A percentile compares a stretch with the other conserved stretches of the same genome.
Evolutionary conservation across 148 eudicot species (phyloP).

Genomic region (Camellia japonica): DNA sequence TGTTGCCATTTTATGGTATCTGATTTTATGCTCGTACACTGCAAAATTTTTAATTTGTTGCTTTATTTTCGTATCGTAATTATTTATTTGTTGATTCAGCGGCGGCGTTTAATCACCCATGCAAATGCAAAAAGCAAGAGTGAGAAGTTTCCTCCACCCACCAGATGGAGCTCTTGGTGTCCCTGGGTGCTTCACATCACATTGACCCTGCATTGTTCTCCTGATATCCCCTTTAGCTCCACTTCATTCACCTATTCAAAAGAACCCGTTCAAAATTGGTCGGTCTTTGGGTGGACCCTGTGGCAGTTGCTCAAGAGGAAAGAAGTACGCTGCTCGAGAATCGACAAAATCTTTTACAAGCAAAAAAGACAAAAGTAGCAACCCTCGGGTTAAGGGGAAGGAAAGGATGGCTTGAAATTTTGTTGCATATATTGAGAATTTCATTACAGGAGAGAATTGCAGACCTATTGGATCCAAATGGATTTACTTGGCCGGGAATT

Average conservation of each 20-base stretch:
- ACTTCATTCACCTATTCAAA: slow-evolving; percentile 65
- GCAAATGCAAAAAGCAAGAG: slow-evolving; percentile 99
- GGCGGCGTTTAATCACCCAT: slow-evolving; percentile 81
- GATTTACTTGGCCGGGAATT: background rate
- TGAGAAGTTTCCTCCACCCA: slow-evolving; percentile 99
- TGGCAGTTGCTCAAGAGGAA: slow-evolving; percentile 57
- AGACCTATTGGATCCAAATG: background rate
- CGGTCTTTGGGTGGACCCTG: slow-evolving; percentile 88
- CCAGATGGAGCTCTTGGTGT: slow-evolving; percentile 92
- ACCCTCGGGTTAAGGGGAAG: slow-evolving; percentile 31
- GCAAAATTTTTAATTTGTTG: background rate
- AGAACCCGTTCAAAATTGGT: slow-evolving; percentile 75
- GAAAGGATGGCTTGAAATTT: background rate
- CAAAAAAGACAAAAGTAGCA: slow-evolving; percentile 28
- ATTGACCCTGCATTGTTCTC: slow-evolving; percentile 67
- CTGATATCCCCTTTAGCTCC: slow-evolving; percentile 78
- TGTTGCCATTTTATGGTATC: background rate
- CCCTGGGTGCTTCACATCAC: slow-evolving; percentile 94
- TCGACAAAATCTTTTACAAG: slow-evolving; percentile 17
- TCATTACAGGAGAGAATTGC: background rate
- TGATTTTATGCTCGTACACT: background rate
- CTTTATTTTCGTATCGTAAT: background rate
- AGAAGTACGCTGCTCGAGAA: slow-evolving; percentile 39
- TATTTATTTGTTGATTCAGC: slow-evolving; percentile 35
- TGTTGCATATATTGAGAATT: background rate